Base-by-base conservation (phyloP, 2,329 filamentous ascomycete genomes). In the Ophiostoma novo-ulmi region DNA sequence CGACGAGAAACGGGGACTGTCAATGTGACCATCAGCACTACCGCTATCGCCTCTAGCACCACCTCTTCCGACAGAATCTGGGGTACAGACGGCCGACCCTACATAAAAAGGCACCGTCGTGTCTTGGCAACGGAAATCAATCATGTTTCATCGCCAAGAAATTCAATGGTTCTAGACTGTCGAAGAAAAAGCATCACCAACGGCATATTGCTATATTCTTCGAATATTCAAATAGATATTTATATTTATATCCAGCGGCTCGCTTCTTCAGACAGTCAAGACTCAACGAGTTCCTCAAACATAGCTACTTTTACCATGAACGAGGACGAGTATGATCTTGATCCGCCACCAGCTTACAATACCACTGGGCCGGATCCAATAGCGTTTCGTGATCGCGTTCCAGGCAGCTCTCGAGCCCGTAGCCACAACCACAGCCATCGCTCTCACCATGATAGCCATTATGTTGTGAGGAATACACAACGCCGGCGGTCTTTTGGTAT, bases 121-220 rank as follows among this genome's bases (percentile, higher is more conserved):
- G 52, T 58, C 52, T 58, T 58, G 52, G 52, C 52, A 58, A 58
- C 52, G 52, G 52, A 58, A 58, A 58, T 58, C 52, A 22, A 58
- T 58, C 52, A 14, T 58, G 52, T 58, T 58, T 58, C 52, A 58
- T 26, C 13, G 52, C 52, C 52, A 58, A 58, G 52, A 58, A 22
- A 58, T 26, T 58, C 22, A 22, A 3, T n/a, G 52, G 26, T 26
- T 58, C 52, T 58, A 58, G 52, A 58, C 52, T 58, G 5, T n/a
- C 44, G 17, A 48, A 48, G 44, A 48, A 48, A 48, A 48, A 13
- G 5, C 44, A 48, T 48, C 44, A 20, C 17, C 20, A 48, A 48
- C 44, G 1, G 17, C 44, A 48, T 20, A 48, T 48, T 48, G 14
- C 2, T 39, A 39, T 10, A 39, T 10, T 17, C 14, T 44, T 17